Conservation (phyloP, 306 rosid species). For the Sophora flavescens region DNA sequence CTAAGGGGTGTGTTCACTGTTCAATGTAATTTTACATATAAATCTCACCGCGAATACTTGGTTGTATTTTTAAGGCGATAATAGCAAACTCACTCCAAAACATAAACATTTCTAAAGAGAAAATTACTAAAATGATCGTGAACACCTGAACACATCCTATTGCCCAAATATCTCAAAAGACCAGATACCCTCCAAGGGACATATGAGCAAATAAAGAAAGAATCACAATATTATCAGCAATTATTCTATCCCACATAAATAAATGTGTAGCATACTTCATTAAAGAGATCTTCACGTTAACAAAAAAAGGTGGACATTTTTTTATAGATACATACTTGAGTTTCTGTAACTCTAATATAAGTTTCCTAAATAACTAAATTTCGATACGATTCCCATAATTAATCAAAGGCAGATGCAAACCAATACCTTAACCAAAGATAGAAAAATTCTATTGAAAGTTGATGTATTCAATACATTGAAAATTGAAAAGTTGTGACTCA, state of each 20-base stretch:
- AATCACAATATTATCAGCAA: conserved; percentile 24
- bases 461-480: too few species aligned
- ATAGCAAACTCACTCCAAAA: conserved; percentile 5
- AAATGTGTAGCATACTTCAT: not conserved
- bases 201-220: conserved; percentile 21
- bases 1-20: not conserved
- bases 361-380: conserved; percentile 11
- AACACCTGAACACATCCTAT: conserved; percentile 1
- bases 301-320: conserved; percentile 13
- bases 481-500: too few species aligned
- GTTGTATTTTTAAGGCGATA: not conserved
- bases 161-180: conserved; percentile 10
- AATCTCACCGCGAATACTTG: not conserved
- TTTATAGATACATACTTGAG: not conserved
- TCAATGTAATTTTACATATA: conserved; percentile 1
- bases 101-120: not conserved
- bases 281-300: not conserved
- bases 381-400: not conserved
- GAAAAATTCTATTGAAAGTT: too few species aligned
- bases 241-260: not conserved
- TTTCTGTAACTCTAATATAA: conserved; percentile 8
- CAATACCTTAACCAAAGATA: too few species aligned
- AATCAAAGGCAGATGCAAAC: not conserved
- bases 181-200: conserved; percentile 1
- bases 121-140: conserved; percentile 18